phyloP scores from a whole-genome alignment of 176 grass and related monocot genomes.

The Chrysopogon serrulatus region DNA sequence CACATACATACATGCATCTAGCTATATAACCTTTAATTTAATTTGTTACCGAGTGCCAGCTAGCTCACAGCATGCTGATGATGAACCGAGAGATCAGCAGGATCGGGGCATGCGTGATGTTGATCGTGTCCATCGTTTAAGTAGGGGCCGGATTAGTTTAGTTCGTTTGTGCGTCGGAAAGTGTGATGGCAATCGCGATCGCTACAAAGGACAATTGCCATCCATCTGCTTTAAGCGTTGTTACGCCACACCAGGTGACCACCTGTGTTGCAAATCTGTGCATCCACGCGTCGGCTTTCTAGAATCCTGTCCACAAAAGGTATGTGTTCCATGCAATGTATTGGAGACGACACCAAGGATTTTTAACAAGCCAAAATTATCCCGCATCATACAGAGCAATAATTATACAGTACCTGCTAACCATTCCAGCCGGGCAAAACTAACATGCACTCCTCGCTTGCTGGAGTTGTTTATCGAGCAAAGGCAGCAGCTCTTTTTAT shows the following conservation, averaged over 20 bases:
- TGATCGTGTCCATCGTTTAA: neutral
- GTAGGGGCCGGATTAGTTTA: conserved; percentile 20
- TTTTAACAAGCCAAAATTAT: too few species aligned
- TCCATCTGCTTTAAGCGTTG: neutral
- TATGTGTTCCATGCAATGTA: neutral
- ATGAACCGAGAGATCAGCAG: neutral
- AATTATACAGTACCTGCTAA: too few species aligned
- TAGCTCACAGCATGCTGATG: conserved; percentile 1
- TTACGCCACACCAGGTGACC: neutral
- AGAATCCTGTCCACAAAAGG: neutral
- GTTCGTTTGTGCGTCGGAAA: conserved; percentile 41
- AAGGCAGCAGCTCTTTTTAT: too few species aligned
- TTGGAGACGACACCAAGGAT: neutral
- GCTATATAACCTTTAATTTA: neutral
- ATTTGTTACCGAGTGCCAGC: conserved; percentile 29
- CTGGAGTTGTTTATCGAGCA: too few species aligned
- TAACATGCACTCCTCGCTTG: too few species aligned
- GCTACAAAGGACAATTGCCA: neutral
- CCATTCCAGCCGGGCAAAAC: too few species aligned
- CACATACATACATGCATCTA: neutral
- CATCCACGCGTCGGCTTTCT: conserved; percentile 6
- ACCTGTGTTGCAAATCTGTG: conserved; percentile 10
- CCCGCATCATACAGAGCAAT: too few species aligned
- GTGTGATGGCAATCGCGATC: neutral
- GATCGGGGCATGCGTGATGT: conserved; percentile 5